Evolutionary conservation across 768 basidiomycete species (phyloP), one percentile per base, ranked within the genome.

Genomic region (Calocybe gangraenosa): DNA sequence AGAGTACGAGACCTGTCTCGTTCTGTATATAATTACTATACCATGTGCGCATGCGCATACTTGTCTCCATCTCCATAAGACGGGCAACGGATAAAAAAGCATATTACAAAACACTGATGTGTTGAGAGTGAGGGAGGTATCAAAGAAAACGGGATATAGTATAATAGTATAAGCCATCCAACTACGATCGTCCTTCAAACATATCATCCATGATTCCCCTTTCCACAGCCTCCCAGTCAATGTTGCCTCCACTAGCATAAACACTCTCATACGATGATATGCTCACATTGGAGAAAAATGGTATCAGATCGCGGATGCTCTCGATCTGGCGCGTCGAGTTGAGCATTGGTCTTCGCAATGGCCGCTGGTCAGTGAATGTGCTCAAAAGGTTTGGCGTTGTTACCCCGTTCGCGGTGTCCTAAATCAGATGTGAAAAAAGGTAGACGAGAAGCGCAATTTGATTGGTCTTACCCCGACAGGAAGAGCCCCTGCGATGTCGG

Each of bases 211-310:
- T 67, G 37, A 99, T 63, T 4, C 84, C 81, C 37, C 70, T 73
- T 64, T 98, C 95, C 17, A 99, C 84, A 2, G 82, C 82, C 23
- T 82, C 84, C 92, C 91, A 95, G 59, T 98, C 94, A 15, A 98
- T 71, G 45, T 76, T 81, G 0, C 87, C 84, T 11, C 78, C 80
- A 52, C 85, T 85, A 6, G 79, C 79, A 62, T 97, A 99, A 37
- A 95, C 76, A 47, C 86, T 87, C 66, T 98, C 92, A 60, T 92
- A 98, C 8, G 87, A 85, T 3, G 84, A 73, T 40, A 95, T 81
- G 63, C 92, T 95, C 40, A 93, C 84, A 46, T 83, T 78, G 1
- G 91, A 83, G 64, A 98, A 93, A 71, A 99, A 99, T 0, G 85
- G 78, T n/a, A 83, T 75, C 19, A 99, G 69, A 57, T 96, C 89